A percentile compares a stretch with the other conserved stretches of the same genome.
These are phyloP conservation scores for Trypanosoma theileri DNA, from an alignment of 208 protist species.

Conservation along the genomic window DNA sequence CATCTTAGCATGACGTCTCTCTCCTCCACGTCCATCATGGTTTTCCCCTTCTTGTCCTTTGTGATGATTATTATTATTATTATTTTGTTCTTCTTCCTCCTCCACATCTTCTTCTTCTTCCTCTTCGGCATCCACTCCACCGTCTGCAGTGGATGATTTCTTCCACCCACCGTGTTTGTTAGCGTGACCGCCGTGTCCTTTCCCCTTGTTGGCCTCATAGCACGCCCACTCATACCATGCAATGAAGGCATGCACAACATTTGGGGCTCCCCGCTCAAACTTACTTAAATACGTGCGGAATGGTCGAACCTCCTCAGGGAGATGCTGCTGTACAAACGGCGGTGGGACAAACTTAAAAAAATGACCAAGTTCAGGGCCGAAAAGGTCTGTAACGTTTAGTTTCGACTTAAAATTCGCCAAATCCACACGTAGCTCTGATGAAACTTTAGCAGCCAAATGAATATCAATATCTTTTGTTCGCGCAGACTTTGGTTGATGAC, in stretches of 20 bases:
- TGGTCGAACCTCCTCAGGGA: constrained; percentile 55
- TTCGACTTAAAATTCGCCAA: constrained; percentile 63
- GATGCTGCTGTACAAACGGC: constrained; percentile 75
- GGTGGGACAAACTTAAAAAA: constrained; percentile 78
- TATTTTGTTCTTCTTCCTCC: constrained; percentile 4
- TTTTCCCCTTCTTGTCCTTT: constrained; percentile 15
- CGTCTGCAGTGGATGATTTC: neutral
- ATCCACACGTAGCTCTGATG: constrained; percentile 64
- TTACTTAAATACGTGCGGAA: constrained; percentile 74
- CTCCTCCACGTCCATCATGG: neutral
- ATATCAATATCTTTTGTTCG: constrained; percentile 73
- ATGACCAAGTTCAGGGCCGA: constrained; percentile 55
- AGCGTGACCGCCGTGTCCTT: constrained; percentile 16
- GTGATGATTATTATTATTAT: neutral
- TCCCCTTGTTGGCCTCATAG: constrained; percentile 65
- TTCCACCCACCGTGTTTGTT: constrained; percentile 1
- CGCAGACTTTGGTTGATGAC: constrained; percentile 28
- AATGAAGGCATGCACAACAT: constrained; percentile 58
- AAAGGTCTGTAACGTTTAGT: constrained; percentile 39
- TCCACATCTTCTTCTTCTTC: constrained; percentile 11
- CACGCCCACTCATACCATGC: constrained; percentile 87
- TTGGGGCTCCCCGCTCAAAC: constrained; percentile 63
- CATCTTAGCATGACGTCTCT: constrained; percentile 29
- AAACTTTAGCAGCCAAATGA: constrained; percentile 75
- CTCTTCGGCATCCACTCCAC: constrained; percentile 22